Base-by-base conservation (phyloP, 2,329 filamentous ascomycete species). In the Fusarium nygamai region DNA sequence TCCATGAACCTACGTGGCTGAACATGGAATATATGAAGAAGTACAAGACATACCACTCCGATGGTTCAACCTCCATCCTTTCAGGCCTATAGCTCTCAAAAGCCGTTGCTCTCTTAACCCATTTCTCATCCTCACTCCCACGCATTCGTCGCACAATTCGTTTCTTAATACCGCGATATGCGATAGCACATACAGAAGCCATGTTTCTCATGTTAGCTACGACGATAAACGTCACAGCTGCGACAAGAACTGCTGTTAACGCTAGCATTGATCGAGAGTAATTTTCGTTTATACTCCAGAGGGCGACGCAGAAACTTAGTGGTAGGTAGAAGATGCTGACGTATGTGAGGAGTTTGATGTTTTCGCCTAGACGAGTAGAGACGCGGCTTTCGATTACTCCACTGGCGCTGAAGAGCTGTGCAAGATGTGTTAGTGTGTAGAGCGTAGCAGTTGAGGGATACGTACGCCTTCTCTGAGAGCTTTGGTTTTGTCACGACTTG, bases 291-390 rank as follows among this genome's bases (percentile, higher is more conserved):
- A 53, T 57, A 47, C 67, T 71, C 71, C 71, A 73, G 4, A 70
- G 56, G 2, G 69, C 66, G 10, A 67, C 74, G 63, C 79, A 80
- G 60, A 84, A 83, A 17, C 81, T 76, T 9, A 84, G 67, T 0
- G 82, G 82, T 1, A 84, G 76, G 61, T 81, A 84, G 57, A 84
- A 83, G n/a, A 84, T 82, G 60, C 81, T 84, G 27, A 84, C 81
- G 38, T 81, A 81, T 22, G 83, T 84, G 48, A 84, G 76, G 0
- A 84, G 75, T 39, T 81, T 80, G 17, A 84, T 79, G 39, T 84
- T 84, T 46, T 83, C 75, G 1, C 80, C 79, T 1, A 83, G 70
- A 31, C 71, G 72, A 3, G 78, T 65, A 5, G 63, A 65, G 12
- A 65, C 58, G 6, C 63, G 33, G 0, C 46, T 65, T 22, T 65